Evolutionary conservation across 2,329 filamentous ascomycete species (phyloP).

Genomic region (Fusarium duplospermum): DNA sequence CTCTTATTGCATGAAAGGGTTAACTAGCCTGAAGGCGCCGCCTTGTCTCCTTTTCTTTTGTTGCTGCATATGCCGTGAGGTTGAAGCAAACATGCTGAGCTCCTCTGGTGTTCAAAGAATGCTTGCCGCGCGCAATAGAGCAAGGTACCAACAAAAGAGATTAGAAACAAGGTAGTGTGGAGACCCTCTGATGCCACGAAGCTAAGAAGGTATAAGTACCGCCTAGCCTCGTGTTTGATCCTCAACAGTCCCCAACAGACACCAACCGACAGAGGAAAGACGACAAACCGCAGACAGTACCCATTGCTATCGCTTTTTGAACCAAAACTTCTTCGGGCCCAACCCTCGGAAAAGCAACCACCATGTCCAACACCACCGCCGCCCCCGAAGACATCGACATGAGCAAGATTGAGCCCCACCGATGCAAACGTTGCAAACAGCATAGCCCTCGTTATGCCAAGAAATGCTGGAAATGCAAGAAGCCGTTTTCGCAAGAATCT

Average conservation of each 20-base stretch:
- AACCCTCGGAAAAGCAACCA: too few relatives aligned
- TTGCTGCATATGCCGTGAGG: neutral
- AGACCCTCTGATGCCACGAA: neutral
- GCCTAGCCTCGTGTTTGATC: neutral
- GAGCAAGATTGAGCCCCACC: too few relatives aligned
- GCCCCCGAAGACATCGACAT: too few relatives aligned
- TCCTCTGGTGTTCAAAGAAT: neutral
- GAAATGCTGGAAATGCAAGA: too few relatives aligned
- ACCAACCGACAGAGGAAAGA: too few relatives aligned
- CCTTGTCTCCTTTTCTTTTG: neutral
- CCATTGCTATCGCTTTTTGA: too few relatives aligned
- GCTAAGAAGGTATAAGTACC: neutral
- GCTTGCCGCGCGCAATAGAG: neutral
- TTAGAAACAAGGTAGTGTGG: neutral
- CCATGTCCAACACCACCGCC: too few relatives aligned
- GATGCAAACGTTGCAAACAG: too few relatives aligned
- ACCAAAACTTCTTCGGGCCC: too few relatives aligned
- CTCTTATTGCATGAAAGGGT: neutral
- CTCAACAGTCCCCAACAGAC: neutral
- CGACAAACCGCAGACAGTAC: too few relatives aligned
- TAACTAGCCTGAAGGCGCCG: neutral
- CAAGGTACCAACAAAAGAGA: neutral
- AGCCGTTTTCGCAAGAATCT: too few relatives aligned
- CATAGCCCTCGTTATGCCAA: too few relatives aligned
- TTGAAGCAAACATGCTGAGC: neutral